Base-by-base conservation (phyloP, 192 early-diverging fungal species). In the Paraglomus brasilianum region DNA sequence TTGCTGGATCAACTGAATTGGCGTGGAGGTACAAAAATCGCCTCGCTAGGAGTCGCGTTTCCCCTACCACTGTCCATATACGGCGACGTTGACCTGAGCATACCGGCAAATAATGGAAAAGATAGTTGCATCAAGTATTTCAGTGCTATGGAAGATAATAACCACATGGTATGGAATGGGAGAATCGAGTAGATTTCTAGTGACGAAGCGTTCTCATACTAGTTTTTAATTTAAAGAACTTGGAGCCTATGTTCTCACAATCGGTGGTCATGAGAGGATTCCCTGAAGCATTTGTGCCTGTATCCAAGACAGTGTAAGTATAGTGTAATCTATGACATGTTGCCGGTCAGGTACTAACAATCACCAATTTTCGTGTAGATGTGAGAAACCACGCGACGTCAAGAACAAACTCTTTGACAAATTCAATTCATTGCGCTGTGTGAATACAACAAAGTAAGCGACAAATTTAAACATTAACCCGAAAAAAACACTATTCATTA, bases 1-100 rank as follows among this genome's bases (percentile, higher is more conserved):
- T 30, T 79, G 36, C 44, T 83, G 9, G 67, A 63, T 15, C 52
- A 62, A 17, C 56, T 83, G 7, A 83, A 80, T 69, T 83, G 81
- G 81, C 71, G 72, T 1, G 73, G 70, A 38, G 75, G 76, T 38
- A 78, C 79, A 3, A 83, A 72, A 19, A 64, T 80, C 9, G 81
- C 73, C 9, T 67, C 72, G 2, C 69, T 83, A 0, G 75, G 66
- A 5, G 52, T 73, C 10, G 69, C 62, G 2, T 58, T 83, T 21
- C 81, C 81, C 2, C 68, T 83, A 15, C 75, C 78, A 9, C 47
- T 69, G 14, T 47, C 24, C 14, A 21, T 17, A 8, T 75, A 67
- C 58, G 78, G 78, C n/a, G 53, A 30, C 30, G 30, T 30, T 30
- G 30, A 30, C 30, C 30, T 44, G 7, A 7, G 19, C 41, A 21